Percentiles rank a stretch among this genome's conserved stretches.
These are phyloP conservation scores for Coccomyxa sp. DNA, from an alignment of 139 green algal species.

Conservation along the genomic window DNA sequence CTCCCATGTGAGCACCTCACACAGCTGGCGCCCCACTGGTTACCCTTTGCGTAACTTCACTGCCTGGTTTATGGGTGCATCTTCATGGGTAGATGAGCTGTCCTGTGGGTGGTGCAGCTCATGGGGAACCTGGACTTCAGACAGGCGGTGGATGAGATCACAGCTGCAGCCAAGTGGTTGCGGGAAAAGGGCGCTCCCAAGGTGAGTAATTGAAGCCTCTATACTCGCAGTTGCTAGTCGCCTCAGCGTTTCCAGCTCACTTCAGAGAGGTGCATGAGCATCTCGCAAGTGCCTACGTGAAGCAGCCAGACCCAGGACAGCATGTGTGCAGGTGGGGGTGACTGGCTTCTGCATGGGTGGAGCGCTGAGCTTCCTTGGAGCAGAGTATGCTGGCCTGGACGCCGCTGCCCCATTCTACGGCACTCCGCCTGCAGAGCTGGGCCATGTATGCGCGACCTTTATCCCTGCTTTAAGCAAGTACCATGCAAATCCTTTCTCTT, in stretches of 20 bases:
- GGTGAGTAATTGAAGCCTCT: too few relatives aligned
- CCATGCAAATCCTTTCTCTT: not conserved
- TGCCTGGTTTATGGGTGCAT: too few relatives aligned
- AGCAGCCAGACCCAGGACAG: not conserved
- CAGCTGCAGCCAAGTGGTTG: slow-evolving; percentile 47
- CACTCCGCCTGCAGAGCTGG: slow-evolving; percentile 26
- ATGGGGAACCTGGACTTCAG: slow-evolving; percentile 64
- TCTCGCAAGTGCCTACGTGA: not conserved
- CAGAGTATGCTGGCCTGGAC: slow-evolving; percentile 47
- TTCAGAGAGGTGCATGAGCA: not conserved
- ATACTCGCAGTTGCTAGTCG: not conserved
- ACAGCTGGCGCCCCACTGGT: too few relatives aligned
- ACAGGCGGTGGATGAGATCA: slow-evolving; percentile 53
- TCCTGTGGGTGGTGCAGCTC: slow-evolving; percentile 29
- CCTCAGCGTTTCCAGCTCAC: not conserved
- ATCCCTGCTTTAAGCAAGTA: not conserved
- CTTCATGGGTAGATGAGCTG: not conserved
- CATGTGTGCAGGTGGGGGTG: slow-evolving; percentile 37
- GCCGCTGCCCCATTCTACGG: slow-evolving; percentile 60
- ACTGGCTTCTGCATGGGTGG: slow-evolving; percentile 77
- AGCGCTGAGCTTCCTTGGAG: slow-evolving; percentile 49
- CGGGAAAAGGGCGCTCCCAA: slow-evolving; percentile 23
- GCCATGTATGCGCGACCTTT: slow-evolving; percentile 3
- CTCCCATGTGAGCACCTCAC: slow-evolving; percentile 42
- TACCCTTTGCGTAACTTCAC: too few relatives aligned